Evolutionary conservation across 257 asterid genomes (phyloP).

Genomic region (Handroanthus guayacan): DNA sequence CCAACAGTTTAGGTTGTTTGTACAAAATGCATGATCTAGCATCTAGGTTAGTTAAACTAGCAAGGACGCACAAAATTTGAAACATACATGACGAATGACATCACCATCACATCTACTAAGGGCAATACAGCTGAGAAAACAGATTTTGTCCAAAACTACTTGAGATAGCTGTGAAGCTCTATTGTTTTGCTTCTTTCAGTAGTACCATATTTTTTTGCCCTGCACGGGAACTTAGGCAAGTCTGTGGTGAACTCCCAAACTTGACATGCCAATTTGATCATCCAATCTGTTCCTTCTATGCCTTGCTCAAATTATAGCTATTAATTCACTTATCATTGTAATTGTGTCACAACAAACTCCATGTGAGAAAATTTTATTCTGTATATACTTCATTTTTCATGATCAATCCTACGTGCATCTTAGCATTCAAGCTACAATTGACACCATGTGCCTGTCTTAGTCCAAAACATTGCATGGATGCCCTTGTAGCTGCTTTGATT

Average conservation of each 20-base stretch:
- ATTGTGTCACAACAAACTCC: conserved; percentile 1
- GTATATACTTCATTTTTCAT: background rate
- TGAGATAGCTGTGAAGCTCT: background rate
- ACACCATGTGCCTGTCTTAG: background rate
- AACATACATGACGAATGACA: background rate
- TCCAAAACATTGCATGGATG: background rate
- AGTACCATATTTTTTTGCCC: background rate
- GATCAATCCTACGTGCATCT: conserved; percentile 1
- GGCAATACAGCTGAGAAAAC: conserved; percentile 14
- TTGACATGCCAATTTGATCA: conserved; percentile 18
- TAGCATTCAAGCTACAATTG: background rate
- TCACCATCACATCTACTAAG: background rate
- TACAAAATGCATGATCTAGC: background rate
- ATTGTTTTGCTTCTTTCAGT: background rate
- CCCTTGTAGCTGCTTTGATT: background rate
- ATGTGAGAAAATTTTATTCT: conserved; percentile 21
- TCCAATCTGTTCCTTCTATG: background rate
- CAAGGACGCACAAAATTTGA: background rate
- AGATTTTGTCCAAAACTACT: background rate
- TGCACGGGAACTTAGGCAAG: background rate
- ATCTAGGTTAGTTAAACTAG: background rate
- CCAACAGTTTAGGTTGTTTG: conserved; percentile 13
- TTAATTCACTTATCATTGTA: conserved; percentile 13
- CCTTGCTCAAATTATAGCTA: background rate
- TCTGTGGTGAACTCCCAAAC: conserved; percentile 12